phyloP scores from a whole-genome alignment of 768 basidiomycete genomes.

The Lentinula sp. region DNA sequence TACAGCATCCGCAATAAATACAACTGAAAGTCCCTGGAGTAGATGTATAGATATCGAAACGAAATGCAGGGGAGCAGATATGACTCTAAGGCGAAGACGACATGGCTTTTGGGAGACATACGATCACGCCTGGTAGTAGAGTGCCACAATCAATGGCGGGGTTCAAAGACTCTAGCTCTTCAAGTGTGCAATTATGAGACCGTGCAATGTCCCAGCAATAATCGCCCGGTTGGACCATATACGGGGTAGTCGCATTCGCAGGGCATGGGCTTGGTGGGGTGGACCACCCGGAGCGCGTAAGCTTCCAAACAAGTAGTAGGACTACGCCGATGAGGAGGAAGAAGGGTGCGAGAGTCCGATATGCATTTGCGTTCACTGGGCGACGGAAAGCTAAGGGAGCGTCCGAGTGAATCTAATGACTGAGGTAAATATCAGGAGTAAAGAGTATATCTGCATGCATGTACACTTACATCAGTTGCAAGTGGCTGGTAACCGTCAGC shows the following conservation, averaged over 20 bases:
- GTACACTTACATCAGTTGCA: conserved; percentile 41
- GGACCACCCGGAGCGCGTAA: conserved; percentile 40
- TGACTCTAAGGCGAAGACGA: background rate
- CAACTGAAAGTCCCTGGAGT: background rate
- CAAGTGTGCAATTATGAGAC: conserved; percentile 41
- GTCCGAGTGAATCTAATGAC: conserved; percentile 22
- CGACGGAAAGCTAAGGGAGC: conserved; percentile 22
- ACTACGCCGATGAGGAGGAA: conserved; percentile 62
- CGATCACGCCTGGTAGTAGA: conserved; percentile 51
- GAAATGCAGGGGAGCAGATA: background rate
- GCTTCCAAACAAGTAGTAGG: conserved; percentile 59
- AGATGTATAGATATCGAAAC: background rate
- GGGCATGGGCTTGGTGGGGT: conserved; percentile 29
- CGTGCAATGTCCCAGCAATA: conserved; percentile 61
- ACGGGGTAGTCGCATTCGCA: conserved; percentile 29
- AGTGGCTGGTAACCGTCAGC: conserved; percentile 53
- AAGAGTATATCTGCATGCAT: background rate
- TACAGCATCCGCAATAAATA: background rate
- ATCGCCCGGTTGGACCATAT: conserved; percentile 53
- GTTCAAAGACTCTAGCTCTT: conserved; percentile 48
- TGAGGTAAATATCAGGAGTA: conserved; percentile 17
- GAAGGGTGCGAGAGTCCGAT: conserved; percentile 64
- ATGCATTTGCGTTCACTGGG: conserved; percentile 34
- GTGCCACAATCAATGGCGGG: conserved; percentile 47
- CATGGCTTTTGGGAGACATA: conserved; percentile 43